Evolutionary conservation across 73 alveolate genomes (phyloP), one percentile per base, ranked within the genome.

Genomic region (Symbiodinium natans): DNA sequence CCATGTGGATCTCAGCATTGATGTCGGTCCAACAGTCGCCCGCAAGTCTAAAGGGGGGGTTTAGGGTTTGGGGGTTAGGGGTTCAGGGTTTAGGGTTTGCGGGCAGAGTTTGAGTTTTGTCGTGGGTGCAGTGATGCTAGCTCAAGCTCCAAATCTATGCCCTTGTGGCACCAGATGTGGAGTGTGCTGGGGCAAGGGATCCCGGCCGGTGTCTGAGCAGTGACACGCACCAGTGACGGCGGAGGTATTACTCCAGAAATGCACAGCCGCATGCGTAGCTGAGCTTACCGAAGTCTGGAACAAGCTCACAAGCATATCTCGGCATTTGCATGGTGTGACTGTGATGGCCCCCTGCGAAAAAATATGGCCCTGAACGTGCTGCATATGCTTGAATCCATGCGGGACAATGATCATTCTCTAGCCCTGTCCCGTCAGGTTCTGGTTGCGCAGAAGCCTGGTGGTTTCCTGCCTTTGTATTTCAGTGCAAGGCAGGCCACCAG

Each of bases 1-100:
- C 73, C 95, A 88, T 31, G 95, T 88, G 27, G 95, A 88, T 63
- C 95, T 88, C 38, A 88, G 95, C 95, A 88, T 88, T 42, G 95
- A 88, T 74, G 10, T 88, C 21, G 95, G 95, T 10, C 95, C 95
- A 19, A 88, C 95, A 3, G 85, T 88, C 41, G 95, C 95, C n/a
- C 85, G 95, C 46, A 86, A 52, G 34, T 40, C 71, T 3, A 31
- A 8, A 83, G 73, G 7, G n/a, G n/a, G n/a, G n/a, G n/a, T n/a
- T n/a, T n/a, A n/a, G n/a, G n/a, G n/a, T n/a, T n/a, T n/a, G n/a
- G n/a, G n/a, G n/a, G n/a, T n/a, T n/a, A n/a, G n/a, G n/a, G n/a
- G n/a, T n/a, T n/a, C n/a, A n/a, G n/a, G n/a, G 39, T 38, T 15
- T 9, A 82, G 27, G 71, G 71, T 52, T 52, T 38, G 83, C 39